phyloP scores from a whole-genome alignment of 495 filamentous ascomycete species.

The Talaromyces ruber region DNA sequence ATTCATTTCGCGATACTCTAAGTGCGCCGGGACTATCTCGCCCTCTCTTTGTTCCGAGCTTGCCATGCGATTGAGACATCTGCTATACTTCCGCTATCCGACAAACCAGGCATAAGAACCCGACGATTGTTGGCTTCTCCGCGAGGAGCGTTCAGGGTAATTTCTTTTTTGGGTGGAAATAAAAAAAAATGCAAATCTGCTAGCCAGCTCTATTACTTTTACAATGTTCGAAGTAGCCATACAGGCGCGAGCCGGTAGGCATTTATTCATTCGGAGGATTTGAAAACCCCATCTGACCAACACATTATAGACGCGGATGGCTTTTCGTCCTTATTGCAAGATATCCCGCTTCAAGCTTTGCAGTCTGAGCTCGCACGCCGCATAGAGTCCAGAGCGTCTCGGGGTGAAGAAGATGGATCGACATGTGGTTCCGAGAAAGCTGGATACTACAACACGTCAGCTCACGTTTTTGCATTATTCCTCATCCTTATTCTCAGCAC shows the following conservation, averaged over 20 bases:
- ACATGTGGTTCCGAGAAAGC: constrained; percentile 52
- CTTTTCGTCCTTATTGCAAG: background rate
- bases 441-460: constrained; percentile 54
- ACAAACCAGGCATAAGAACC: background rate
- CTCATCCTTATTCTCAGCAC: constrained; percentile 66
- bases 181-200: background rate
- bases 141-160: background rate
- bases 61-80: background rate
- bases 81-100: background rate
- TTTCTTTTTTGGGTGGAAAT: background rate
- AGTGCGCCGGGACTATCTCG: background rate
- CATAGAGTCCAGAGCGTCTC: background rate
- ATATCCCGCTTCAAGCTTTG: background rate
- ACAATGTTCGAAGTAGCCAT: background rate
- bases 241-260: background rate
- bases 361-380: background rate
- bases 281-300: background rate
- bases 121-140: background rate
- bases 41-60: background rate
- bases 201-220: background rate
- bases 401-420: constrained; percentile 12
- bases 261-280: background rate
- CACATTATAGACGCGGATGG: background rate
- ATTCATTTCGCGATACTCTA: background rate
- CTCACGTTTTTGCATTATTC: constrained; percentile 72